phyloP scores from a whole-genome alignment of 2,329 filamentous ascomycete species.

The Stemphylium lycopersici region DNA sequence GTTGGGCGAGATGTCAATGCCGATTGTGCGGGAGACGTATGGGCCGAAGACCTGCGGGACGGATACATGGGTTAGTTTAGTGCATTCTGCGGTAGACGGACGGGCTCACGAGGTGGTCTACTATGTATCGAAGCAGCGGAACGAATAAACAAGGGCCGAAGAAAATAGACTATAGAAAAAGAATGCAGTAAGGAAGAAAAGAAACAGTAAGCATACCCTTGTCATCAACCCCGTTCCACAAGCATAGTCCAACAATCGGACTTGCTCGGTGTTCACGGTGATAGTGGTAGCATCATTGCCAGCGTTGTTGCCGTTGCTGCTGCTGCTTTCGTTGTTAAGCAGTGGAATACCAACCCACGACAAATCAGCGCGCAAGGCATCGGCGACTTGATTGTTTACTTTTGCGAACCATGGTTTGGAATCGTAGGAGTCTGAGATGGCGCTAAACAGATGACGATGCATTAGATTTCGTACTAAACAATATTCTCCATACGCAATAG shows the following conservation, averaged over 20 bases:
- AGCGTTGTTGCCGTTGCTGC: slow-evolving; percentile 28
- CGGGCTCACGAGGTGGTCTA: neutral
- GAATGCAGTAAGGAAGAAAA: neutral
- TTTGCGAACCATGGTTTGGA: slow-evolving; percentile 59
- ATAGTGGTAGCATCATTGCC: no score
- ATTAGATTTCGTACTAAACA: neutral
- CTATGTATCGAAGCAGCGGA: no score
- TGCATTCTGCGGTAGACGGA: no score
- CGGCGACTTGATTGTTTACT: slow-evolving; percentile 60
- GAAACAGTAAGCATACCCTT: slow-evolving; percentile 55
- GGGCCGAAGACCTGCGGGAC: slow-evolving; percentile 62
- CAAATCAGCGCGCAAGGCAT: slow-evolving; percentile 59
- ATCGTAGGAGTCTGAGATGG: slow-evolving; percentile 63
- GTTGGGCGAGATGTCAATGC: slow-evolving; percentile 72
- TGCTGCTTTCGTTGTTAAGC: slow-evolving; percentile 39
- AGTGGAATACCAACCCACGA: slow-evolving; percentile 69
- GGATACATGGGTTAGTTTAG: no score
- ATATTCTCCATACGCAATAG: neutral
- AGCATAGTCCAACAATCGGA: slow-evolving; percentile 72
- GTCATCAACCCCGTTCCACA: slow-evolving; percentile 74
- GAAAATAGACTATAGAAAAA: no score
- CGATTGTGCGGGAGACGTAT: slow-evolving; percentile 67
- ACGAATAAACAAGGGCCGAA: no score
- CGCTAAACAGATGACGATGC: slow-evolving; percentile 43
- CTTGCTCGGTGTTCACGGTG: slow-evolving; percentile 23